Percentiles rank a stretch among this genome's conserved stretches.
Conservation (phyloP, 1,284 basidiomycete genomes). For the Cerrena zonata region DNA sequence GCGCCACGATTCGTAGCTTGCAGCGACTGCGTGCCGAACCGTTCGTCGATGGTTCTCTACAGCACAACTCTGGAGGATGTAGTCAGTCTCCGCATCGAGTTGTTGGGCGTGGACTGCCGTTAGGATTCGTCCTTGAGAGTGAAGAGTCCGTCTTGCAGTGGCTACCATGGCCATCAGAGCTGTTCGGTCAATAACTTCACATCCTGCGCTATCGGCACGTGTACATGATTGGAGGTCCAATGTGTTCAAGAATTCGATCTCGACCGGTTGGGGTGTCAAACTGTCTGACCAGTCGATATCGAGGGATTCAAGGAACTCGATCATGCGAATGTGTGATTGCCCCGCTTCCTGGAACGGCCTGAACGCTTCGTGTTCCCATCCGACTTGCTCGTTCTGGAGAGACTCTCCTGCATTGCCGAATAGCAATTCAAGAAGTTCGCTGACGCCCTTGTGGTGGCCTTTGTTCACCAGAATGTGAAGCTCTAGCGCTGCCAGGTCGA, state of each 20-base stretch:
- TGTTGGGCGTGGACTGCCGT: conserved; percentile 62
- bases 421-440: conserved; percentile 67
- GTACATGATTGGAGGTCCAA: conserved; percentile 75
- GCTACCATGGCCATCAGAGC: conserved; percentile 66
- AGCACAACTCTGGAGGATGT: conserved; percentile 76
- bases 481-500: conserved; percentile 86
- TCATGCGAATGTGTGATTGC: conserved; percentile 77
- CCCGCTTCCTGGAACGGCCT: conserved; percentile 65
- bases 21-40: conserved; percentile 65
- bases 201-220: conserved; percentile 66
- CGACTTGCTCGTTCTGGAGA: conserved; percentile 34
- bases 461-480: conserved; percentile 80
- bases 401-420: conserved; percentile 59
- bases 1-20: conserved; percentile 78
- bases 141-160: conserved; percentile 53
- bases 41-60: conserved; percentile 84
- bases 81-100: conserved; percentile 64
- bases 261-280: conserved; percentile 49
- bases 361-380: conserved; percentile 42
- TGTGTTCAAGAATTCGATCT: conserved; percentile 64
- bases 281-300: conserved; percentile 86
- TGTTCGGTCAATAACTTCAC: conserved; percentile 75
- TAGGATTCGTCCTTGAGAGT: conserved; percentile 63
- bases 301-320: conserved; percentile 82
- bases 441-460: conserved; percentile 65